These are phyloP conservation scores for Pseudopyricularia javanii DNA, from an alignment of 2,329 filamentous ascomycete species.

Conservation along the genomic window DNA sequence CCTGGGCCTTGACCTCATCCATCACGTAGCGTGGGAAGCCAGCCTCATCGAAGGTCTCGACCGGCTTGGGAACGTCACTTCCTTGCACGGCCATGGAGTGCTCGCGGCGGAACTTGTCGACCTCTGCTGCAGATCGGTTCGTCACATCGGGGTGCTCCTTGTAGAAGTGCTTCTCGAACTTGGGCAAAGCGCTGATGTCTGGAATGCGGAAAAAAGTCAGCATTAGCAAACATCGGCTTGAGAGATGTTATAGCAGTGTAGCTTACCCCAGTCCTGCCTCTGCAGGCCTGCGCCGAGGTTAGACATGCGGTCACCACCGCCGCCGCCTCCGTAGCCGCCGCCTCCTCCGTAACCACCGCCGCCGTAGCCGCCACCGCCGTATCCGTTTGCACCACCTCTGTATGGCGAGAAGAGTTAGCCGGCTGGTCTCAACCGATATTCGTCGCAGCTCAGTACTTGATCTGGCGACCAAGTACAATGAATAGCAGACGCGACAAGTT, in stretches of 20 bases:
- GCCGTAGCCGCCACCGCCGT: slow-evolving; percentile 27
- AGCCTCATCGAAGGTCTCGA: slow-evolving; percentile 95
- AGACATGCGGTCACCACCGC: slow-evolving; percentile 86
- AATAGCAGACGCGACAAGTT: neutral
- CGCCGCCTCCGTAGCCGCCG: slow-evolving; percentile 33
- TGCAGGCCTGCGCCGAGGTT: slow-evolving; percentile 80
- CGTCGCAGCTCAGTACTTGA: neutral
- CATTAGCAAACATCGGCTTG: neutral
- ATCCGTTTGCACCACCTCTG: slow-evolving; percentile 15
- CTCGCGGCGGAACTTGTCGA: slow-evolving; percentile 77
- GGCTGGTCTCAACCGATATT: neutral
- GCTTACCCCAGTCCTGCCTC: slow-evolving; percentile 78
- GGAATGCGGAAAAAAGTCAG: neutral
- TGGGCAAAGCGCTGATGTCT: slow-evolving; percentile 72
- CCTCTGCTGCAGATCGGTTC: slow-evolving; percentile 61
- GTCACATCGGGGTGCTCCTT: slow-evolving; percentile 80
- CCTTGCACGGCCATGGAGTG: slow-evolving; percentile 78
- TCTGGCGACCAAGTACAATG: neutral
- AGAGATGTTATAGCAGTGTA: slow-evolving; percentile 13
- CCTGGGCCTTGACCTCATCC: slow-evolving; percentile 96
- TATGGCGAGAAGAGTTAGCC: neutral
- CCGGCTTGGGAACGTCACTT: slow-evolving; percentile 74
- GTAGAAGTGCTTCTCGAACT: slow-evolving; percentile 99
- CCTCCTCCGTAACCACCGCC: slow-evolving; percentile 25
- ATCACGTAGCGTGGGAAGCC: slow-evolving; percentile 95